Evolutionary conservation across 2,329 filamentous ascomycete species (phyloP), one percentile per base, ranked within the genome.

Genomic region (Monosporascus sp.): DNA sequence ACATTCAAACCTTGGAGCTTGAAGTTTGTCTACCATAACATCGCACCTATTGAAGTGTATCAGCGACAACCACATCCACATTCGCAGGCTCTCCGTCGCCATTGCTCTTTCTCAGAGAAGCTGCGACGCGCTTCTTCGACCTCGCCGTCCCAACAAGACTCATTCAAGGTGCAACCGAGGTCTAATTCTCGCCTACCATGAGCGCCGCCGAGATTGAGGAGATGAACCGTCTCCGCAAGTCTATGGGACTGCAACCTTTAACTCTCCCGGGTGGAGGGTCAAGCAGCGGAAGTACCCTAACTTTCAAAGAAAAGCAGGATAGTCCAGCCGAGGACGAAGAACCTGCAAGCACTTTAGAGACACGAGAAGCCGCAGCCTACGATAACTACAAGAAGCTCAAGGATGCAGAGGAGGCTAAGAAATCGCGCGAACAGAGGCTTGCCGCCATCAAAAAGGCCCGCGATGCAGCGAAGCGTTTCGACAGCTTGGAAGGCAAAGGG

Each of bases 191-290:
- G 38, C 50, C 48, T 63, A 73, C 61, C 46, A 84, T 84, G 76
- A 83, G 86, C 69, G 77, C 85, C 63, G 83, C 89, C 45, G 87
- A 88, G 27, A 92, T 97, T 67, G 89, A 95, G 72, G 91, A 97
- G 79, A 91, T 90, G 60, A 97, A 97, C 76, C 89, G 92, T 68
- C 87, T 97, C 66, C 91, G 93, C 65, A 79, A 87, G 63, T 90
- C 91, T 49, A 84, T 97, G 75, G 93, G 93, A 66, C 85, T 97
- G 78, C 90, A 93, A 68, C 92, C 91, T 26, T 76, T 97, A 65
- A 90, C 91, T 24, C 89, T 95, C 11, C 89, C 92, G 26, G 89
- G 89, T 60, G 79, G 78, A n/a, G 20, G 22, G 9, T 89, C 92
- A 24, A 89, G 89, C 60, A 89, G 89, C 60, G 79, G 78, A 54